These are phyloP conservation scores for Wickerhamomyces sp. DNA, from an alignment of 1,139 yeast species.

Conservation along the genomic window DNA sequence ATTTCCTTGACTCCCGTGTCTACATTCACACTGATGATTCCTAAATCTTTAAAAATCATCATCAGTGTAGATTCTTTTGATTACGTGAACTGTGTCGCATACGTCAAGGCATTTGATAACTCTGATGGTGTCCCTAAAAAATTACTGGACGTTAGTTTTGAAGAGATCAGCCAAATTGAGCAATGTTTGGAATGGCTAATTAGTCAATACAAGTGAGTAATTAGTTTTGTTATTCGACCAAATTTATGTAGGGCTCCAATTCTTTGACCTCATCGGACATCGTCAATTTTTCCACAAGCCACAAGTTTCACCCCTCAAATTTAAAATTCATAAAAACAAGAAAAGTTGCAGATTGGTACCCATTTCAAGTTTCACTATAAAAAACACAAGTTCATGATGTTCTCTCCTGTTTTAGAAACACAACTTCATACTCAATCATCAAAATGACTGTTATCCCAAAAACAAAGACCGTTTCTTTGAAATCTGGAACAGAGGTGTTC, in stretches of 20 bases:
- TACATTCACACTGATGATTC: conserved; percentile 9
- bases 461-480: background rate
- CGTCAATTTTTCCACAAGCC: no score
- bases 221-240: no score
- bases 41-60: conserved; percentile 4
- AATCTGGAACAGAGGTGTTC: conserved; percentile 26
- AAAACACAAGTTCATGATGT: no score
- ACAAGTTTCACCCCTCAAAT: no score
- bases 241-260: no score
- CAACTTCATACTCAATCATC: no score
- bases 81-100: conserved; percentile 22
- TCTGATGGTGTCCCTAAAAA: conserved; percentile 17
- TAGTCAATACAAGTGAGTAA: conserved; percentile 17
- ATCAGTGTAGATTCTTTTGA: conserved; percentile 23
- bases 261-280: no score
- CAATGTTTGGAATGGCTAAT: conserved; percentile 66
- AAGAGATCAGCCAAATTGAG: conserved; percentile 56
- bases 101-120: conserved; percentile 7
- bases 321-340: background rate
- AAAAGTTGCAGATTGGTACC: background rate
- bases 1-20: conserved; percentile 15
- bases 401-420: no score
- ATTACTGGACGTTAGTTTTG: conserved; percentile 43
- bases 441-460: background rate
- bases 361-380: no score